phyloP scores from a whole-genome alignment of 176 grass and related monocot species.

The Carex littledalei region DNA sequence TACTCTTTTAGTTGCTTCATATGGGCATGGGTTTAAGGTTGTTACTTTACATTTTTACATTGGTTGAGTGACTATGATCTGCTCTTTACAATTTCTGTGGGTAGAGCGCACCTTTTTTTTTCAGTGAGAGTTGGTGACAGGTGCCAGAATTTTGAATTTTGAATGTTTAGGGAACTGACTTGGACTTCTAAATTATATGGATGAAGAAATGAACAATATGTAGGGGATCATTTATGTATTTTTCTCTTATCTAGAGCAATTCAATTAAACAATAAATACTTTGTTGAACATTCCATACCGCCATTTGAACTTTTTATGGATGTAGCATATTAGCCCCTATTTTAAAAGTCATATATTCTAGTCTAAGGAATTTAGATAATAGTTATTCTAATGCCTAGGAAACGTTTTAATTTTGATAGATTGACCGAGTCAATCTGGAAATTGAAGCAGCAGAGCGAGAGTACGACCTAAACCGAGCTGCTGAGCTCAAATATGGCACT shows the following conservation, averaged over 20 bases:
- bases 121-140: not conserved
- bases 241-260: not conserved
- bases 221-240: not conserved
- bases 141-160: not conserved
- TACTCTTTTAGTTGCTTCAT: not conserved
- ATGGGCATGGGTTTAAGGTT: not conserved
- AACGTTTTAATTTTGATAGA: conserved; percentile 34
- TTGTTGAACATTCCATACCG: not conserved
- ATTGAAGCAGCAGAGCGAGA: conserved; percentile 92
- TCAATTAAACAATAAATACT: not conserved
- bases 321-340: not conserved
- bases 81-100: not conserved
- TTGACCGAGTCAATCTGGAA: conserved; percentile 92
- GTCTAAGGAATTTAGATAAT: not conserved
- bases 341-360: not conserved
- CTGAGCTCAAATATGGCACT: conserved; percentile 90
- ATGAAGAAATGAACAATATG: not conserved
- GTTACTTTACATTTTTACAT: not conserved
- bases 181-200: not conserved
- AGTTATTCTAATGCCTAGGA: not conserved
- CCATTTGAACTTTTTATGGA: not conserved
- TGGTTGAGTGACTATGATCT: not conserved
- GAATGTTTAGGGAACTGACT: not conserved
- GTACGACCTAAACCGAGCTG: conserved; percentile 77
- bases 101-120: not conserved